Evolutionary conservation across 768 basidiomycete genomes (phyloP).

Genomic region (Omphalotus guepiniiformis): DNA sequence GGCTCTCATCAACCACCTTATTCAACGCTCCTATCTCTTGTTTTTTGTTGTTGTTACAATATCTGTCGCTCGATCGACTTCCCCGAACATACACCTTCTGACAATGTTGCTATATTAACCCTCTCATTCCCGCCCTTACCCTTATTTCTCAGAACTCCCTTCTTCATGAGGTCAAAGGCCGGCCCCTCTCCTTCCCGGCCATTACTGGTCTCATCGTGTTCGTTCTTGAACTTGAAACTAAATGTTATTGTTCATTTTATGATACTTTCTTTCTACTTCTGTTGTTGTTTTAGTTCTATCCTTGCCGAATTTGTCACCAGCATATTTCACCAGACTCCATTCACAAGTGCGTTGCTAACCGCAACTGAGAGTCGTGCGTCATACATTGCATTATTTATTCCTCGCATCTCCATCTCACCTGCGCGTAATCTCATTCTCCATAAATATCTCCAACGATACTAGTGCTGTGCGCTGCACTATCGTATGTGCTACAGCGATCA

Average conservation of each 20-base stretch:
- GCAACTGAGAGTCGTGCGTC: too few species aligned
- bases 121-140: conserved; percentile 43
- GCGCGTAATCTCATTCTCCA: too few species aligned
- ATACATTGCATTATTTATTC: too few species aligned
- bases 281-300: too few species aligned
- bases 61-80: conserved; percentile 1
- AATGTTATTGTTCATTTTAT: conserved; percentile 87
- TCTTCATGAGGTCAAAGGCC: not conserved
- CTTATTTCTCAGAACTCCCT: conserved; percentile 14
- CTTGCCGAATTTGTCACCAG: too few species aligned
- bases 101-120: conserved; percentile 55
- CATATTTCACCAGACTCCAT: too few species aligned
- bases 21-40: not conserved
- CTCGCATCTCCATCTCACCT: too few species aligned
- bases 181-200: conserved; percentile 36
- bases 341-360: too few species aligned
- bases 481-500: too few species aligned
- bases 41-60: not conserved
- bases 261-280: conserved; percentile 35
- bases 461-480: too few species aligned
- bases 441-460: too few species aligned
- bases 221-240: conserved; percentile 49
- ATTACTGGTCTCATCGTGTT: conserved; percentile 33
- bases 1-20: not conserved
- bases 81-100: conserved; percentile 13